Evolutionary conservation across 192 early-diverging fungal species (phyloP).

Genomic region (Coemansia aciculifera): DNA sequence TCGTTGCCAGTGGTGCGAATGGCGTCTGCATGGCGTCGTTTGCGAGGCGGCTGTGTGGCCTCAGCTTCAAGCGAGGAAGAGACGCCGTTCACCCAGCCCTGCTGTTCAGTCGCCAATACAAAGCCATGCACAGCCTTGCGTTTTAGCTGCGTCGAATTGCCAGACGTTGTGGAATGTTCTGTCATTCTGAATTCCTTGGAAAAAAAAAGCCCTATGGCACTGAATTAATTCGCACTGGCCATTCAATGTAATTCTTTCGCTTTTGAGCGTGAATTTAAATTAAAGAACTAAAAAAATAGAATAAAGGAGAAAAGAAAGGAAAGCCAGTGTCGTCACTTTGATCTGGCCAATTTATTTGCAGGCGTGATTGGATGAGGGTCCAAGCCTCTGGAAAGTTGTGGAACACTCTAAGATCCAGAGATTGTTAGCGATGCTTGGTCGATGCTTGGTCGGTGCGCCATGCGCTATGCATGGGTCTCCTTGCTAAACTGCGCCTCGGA

Average conservation of each 20-base stretch:
- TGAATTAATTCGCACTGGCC: neutral
- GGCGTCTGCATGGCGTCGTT: constrained; percentile 7
- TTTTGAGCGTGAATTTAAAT: neutral
- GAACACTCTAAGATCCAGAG: neutral
- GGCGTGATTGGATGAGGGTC: neutral
- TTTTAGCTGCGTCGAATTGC: neutral
- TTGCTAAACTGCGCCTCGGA: constrained; percentile 1
- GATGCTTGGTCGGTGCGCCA: neutral
- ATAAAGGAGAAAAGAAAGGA: neutral
- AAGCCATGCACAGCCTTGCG: constrained; percentile 6
- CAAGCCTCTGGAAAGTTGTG: neutral
- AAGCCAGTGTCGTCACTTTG: neutral
- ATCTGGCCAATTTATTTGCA: neutral
- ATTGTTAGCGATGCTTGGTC: neutral
- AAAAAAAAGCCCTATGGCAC: neutral
- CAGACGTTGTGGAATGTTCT: neutral
- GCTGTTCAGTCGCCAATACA: neutral
- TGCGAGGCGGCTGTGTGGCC: neutral
- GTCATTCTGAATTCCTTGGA: neutral
- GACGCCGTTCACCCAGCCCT: neutral
- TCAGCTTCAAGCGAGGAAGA: neutral
- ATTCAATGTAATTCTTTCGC: neutral
- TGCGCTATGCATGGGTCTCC: neutral
- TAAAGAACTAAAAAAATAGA: neutral
- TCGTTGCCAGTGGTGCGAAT: neutral